Percentiles rank a stretch among this genome's conserved stretches.
Conservation (phyloP, 257 asterid genomes). For the Gentiana dahurica region DNA sequence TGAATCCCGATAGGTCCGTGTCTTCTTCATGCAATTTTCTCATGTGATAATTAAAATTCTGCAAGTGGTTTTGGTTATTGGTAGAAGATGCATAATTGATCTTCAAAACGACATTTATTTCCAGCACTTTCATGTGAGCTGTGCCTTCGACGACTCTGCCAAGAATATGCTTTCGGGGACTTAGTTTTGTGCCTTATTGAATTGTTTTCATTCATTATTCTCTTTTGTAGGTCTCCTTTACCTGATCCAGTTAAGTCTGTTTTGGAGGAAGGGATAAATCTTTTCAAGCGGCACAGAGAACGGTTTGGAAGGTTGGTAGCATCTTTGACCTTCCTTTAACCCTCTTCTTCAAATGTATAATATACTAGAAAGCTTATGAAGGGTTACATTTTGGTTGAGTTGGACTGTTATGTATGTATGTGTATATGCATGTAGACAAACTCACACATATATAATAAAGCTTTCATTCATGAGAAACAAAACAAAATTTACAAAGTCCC, state of each 20-base stretch:
- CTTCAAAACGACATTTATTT: neutral
- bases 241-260: conserved; percentile 59
- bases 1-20: conserved; percentile 65
- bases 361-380: neutral
- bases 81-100: neutral
- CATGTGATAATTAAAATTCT: neutral
- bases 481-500: no score
- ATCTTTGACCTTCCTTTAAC: neutral
- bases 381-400: no score
- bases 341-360: neutral
- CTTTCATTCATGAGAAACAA: no score
- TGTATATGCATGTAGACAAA: no score
- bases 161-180: no score
- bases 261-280: conserved; percentile 74
- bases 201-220: conserved; percentile 16
- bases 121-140: no score
- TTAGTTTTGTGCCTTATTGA: no score
- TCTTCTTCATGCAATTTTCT: conserved; percentile 7
- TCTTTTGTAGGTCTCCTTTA: conserved; percentile 59
- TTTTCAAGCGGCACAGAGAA: conserved; percentile 58
- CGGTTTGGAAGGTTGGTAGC: conserved; percentile 56
- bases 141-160: no score
- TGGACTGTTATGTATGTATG: no score
- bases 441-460: no score
- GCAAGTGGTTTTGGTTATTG: neutral